A percentile compares a stretch with the other conserved stretches of the same genome.
phyloP scores from a whole-genome alignment of 2,329 filamentous ascomycete species.

The Diaporthe vexans region DNA sequence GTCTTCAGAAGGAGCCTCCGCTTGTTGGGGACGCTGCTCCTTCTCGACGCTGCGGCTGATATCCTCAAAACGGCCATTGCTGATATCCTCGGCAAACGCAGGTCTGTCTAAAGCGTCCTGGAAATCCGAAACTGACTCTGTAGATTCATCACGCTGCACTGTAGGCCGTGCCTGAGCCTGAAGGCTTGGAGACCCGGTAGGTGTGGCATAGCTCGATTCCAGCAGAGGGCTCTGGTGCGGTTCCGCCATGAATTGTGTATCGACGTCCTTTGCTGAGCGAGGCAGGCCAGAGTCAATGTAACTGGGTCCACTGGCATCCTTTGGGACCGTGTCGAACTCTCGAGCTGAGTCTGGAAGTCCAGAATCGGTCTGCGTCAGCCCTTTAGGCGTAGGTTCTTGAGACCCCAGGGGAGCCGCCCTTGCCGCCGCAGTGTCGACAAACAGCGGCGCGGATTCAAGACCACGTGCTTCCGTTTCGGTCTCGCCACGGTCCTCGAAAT shows the following conservation, averaged over 20 bases:
- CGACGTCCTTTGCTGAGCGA: slow-evolving; percentile 3
- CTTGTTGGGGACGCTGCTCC: neutral
- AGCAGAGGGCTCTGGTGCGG: slow-evolving; percentile 31
- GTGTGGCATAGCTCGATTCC: slow-evolving; percentile 40
- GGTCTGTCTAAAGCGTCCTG: slow-evolving; percentile 20
- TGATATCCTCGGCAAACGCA: slow-evolving; percentile 19
- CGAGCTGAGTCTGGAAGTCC: slow-evolving; percentile 22
- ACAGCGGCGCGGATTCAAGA: slow-evolving; percentile 47
- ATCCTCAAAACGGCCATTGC: neutral
- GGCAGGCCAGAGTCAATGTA: slow-evolving; percentile 14
- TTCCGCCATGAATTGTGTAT: neutral
- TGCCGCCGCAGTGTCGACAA: slow-evolving; percentile 57
- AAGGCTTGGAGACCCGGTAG: slow-evolving; percentile 32
- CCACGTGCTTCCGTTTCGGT: slow-evolving; percentile 46
- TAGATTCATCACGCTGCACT: slow-evolving; percentile 24
- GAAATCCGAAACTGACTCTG: slow-evolving; percentile 25
- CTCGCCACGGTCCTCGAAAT: slow-evolving; percentile 48
- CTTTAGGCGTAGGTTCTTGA: slow-evolving; percentile 76
- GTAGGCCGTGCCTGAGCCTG: neutral
- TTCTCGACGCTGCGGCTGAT: neutral
- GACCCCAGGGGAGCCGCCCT: slow-evolving; percentile 69
- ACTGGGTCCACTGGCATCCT: neutral
- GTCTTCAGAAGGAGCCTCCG: neutral
- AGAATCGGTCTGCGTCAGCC: slow-evolving; percentile 4
- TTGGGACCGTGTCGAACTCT: neutral